These are phyloP conservation scores for Gnomoniopsis sp. DNA, from an alignment of 2,329 filamentous ascomycete species.

Conservation along the genomic window DNA sequence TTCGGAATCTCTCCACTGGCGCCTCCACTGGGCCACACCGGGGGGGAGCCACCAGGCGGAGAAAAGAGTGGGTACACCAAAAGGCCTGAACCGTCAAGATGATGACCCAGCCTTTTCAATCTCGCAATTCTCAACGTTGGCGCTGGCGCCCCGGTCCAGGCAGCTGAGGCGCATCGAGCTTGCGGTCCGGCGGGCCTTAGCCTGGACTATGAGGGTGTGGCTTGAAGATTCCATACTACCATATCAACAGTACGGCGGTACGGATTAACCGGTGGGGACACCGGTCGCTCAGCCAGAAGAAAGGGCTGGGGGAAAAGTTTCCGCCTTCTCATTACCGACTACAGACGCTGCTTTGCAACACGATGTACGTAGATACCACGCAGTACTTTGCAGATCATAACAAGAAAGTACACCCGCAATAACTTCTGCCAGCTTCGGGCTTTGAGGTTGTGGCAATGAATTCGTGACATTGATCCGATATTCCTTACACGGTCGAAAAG, in stretches of 20 bases:
- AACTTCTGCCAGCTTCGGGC: neutral
- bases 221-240: neutral
- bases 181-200: neutral
- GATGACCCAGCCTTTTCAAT: neutral
- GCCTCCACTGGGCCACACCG: neutral
- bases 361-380: neutral
- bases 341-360: neutral
- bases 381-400: neutral
- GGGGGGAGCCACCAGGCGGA: neutral
- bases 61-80: conserved; percentile 2
- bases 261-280: too few relatives aligned
- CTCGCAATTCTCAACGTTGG: too few relatives aligned
- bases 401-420: neutral
- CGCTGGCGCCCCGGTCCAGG: conserved; percentile 11
- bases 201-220: neutral
- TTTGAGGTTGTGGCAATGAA: neutral
- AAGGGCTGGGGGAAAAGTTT: neutral
- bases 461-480: neutral
- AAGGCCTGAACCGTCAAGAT: conserved; percentile 6
- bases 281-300: too few relatives aligned
- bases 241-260: too few relatives aligned
- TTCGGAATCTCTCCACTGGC: conserved; percentile 13
- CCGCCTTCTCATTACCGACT: neutral
- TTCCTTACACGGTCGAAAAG: neutral
- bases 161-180: neutral